Evolutionary conservation across 352 stramenopile species (phyloP).

Genomic region (Halophytophthora polymorphica): DNA sequence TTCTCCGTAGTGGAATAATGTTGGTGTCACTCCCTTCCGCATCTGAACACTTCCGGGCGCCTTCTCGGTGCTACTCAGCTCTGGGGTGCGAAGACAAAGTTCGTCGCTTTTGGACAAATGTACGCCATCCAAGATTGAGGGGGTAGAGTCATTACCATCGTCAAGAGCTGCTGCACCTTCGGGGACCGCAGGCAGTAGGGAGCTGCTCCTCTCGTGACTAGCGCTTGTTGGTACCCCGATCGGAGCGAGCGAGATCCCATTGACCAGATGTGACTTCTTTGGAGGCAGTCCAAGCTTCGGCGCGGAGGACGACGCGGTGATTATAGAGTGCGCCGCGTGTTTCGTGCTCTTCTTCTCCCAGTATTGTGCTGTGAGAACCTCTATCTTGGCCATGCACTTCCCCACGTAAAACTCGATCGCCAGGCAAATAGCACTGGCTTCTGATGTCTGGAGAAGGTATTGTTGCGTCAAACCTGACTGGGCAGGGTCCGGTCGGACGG

Average conservation of each 20-base stretch:
- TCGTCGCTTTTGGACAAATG: no score
- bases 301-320: background rate
- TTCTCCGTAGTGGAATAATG: no score
- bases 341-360: constrained; percentile 20
- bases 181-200: background rate
- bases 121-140: no score
- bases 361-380: constrained; percentile 37
- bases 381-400: constrained; percentile 76
- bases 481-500: constrained; percentile 1
- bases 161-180: no score
- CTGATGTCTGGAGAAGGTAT: constrained; percentile 58
- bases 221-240: background rate
- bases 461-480: constrained; percentile 30
- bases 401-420: constrained; percentile 79
- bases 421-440: constrained; percentile 52
- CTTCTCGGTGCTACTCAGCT: no score
- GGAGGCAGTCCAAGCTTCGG: constrained; percentile 7
- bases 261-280: constrained; percentile 17
- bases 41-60: no score
- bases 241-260: constrained; percentile 16
- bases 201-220: constrained; percentile 3
- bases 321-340: background rate
- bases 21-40: no score
- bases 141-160: no score
- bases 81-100: no score